A percentile compares a stretch with the other conserved stretches of the same genome.
Evolutionary conservation across 139 green algal species (phyloP).

Genomic region (Chlamydomonas eustigma): DNA sequence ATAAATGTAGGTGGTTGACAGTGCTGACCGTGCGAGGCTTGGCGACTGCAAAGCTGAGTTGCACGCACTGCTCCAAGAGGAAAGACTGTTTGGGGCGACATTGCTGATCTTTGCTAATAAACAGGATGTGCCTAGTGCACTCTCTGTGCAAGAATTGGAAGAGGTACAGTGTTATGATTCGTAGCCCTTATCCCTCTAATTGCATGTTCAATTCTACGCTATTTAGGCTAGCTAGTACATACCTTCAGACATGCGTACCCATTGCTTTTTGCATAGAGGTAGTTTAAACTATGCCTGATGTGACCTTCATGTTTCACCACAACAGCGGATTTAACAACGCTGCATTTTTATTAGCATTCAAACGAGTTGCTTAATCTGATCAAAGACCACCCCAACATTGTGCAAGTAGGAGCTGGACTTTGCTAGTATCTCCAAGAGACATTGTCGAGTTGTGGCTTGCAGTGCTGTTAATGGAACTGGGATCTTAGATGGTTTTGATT

Average conservation of each 20-base stretch:
- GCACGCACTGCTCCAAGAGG: conserved; percentile 72
- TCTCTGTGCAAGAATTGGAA: conserved; percentile 56
- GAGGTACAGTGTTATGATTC: conserved; percentile 44
- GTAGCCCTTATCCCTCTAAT: too few relatives aligned
- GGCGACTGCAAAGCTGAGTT: conserved; percentile 70
- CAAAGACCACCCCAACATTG: too few relatives aligned
- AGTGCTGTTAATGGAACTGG: conserved; percentile 81
- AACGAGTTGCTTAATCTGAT: too few relatives aligned
- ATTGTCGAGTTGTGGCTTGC: conserved; percentile 78
- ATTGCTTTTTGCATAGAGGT: too few relatives aligned
- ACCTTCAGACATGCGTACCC: too few relatives aligned
- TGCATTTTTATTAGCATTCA: too few relatives aligned
- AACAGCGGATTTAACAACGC: too few relatives aligned
- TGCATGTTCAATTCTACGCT: too few relatives aligned
- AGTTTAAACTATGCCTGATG: too few relatives aligned
- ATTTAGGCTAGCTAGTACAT: too few relatives aligned
- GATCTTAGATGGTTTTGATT: conserved; percentile 85
- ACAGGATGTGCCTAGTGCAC: conserved; percentile 84
- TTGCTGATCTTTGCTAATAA: conserved; percentile 97
- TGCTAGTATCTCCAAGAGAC: conserved; percentile 60
- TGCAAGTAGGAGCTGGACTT: conserved; percentile 72
- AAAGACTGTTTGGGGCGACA: conserved; percentile 83
- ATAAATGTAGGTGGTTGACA: conserved; percentile 39
- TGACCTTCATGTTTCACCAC: too few relatives aligned
- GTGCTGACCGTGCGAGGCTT: conserved; percentile 41